Conservation (phyloP, 768 basidiomycete genomes). For the Antrodiella citrinella region DNA sequence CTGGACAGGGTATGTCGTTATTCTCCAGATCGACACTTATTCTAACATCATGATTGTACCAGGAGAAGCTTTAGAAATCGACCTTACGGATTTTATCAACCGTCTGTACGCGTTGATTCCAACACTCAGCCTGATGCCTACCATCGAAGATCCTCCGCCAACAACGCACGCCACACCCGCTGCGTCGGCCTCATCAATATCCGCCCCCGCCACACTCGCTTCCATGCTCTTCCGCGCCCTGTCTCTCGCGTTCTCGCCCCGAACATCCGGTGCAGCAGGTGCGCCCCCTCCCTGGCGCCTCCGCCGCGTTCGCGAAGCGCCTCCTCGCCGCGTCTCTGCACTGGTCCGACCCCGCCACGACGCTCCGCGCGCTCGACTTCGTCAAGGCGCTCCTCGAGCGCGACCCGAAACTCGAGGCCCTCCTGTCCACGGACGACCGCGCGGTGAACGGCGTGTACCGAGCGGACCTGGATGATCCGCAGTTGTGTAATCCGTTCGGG, state of each 20-base stretch:
- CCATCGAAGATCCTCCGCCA: conserved; percentile 48
- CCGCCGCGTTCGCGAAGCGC: conserved; percentile 93
- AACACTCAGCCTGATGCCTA: conserved; percentile 57
- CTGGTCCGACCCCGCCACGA: conserved; percentile 65
- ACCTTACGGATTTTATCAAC: conserved; percentile 82
- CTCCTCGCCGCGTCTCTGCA: conserved; percentile 72
- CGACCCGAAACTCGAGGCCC: conserved; percentile 73
- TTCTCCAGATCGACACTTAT: too few relatives aligned
- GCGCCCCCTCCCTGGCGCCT: conserved; percentile 60
- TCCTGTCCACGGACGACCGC: conserved; percentile 84
- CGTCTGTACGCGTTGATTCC: conserved; percentile 78
- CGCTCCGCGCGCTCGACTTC: conserved; percentile 66
- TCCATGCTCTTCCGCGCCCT: conserved; percentile 87
- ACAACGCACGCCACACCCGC: conserved; percentile 16
- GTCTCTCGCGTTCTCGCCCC: conserved; percentile 72
- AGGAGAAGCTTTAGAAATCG: conserved; percentile 98
- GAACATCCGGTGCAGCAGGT: conserved; percentile 35
- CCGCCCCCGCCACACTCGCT: conserved; percentile 22
- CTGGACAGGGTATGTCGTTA: conserved; percentile 86
- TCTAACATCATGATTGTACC: too few relatives aligned
- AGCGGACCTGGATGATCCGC: conserved; percentile 83
- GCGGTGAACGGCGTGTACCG: conserved; percentile 79
- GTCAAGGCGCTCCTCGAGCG: conserved; percentile 63
- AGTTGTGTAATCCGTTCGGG: conserved; percentile 72
- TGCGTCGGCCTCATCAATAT: conserved; percentile 12